Evolutionary conservation across 306 rosid species (phyloP).

Genomic region (Canavalia ensiformis): DNA sequence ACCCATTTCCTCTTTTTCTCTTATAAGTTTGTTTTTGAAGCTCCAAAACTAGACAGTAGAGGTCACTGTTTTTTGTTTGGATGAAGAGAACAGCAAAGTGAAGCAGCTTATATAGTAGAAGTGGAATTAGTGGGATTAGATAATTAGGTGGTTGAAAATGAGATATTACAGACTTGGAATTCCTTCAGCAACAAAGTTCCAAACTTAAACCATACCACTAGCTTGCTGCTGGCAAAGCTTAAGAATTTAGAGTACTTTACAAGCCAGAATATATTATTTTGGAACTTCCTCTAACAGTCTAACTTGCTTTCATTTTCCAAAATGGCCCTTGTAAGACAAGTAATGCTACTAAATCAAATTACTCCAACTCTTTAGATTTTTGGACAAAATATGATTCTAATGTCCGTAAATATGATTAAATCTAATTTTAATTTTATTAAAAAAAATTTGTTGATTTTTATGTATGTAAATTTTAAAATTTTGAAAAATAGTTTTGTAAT

Average conservation of each 20-base stretch:
- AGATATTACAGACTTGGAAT: slow-evolving; percentile 52
- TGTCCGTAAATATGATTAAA: too few species aligned
- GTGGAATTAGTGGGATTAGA: slow-evolving; percentile 49
- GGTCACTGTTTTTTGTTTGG: slow-evolving; percentile 35
- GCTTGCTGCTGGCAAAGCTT: slow-evolving; percentile 54
- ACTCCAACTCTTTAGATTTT: neutral
- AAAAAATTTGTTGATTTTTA: too few species aligned
- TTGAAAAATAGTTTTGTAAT: too few species aligned
- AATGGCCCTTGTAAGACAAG: slow-evolving; percentile 31
- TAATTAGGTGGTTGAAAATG: slow-evolving; percentile 70
- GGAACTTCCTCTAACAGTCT: slow-evolving; percentile 35
- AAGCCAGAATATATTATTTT: slow-evolving; percentile 54
- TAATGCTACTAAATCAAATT: slow-evolving; percentile 3
- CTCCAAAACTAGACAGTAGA: slow-evolving; percentile 2
- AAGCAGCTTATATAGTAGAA: slow-evolving; percentile 51
- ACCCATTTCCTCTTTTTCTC: slow-evolving; percentile 44
- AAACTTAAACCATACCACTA: slow-evolving; percentile 42
- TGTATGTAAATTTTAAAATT: too few species aligned
- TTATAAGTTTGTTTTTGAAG: slow-evolving; percentile 20
- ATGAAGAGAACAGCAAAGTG: slow-evolving; percentile 51
- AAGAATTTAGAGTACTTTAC: slow-evolving; percentile 62
- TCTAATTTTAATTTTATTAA: too few species aligned
- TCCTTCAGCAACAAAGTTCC: slow-evolving; percentile 55
- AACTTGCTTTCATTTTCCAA: slow-evolving; percentile 34
- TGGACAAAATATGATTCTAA: neutral